Base-by-base conservation (phyloP, 371 early-diverging fungal species). In the Mortierella sp. region DNA sequence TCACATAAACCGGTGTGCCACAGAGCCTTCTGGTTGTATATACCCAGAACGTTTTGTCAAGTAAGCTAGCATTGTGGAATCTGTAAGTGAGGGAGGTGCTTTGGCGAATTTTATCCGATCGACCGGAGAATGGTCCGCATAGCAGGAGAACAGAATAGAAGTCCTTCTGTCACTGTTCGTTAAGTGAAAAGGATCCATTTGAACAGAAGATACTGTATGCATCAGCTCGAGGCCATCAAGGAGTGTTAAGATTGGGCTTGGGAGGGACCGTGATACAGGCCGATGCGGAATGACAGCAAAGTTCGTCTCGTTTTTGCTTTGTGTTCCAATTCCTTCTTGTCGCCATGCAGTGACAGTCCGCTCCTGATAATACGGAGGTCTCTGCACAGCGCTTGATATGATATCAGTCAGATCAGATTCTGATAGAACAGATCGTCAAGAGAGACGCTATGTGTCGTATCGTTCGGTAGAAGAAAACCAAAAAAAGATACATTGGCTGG, bases 361-460 rank as follows among this genome's bases (percentile, higher is more conserved):
- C 21, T n/a, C 21, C 9, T 44, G 44, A 3, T 21, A 19, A 2
- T 14, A 15, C 9, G 21, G 15, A 44, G n/a, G n/a, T 21, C 17
- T 21, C 21, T n/a, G 23, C 44, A 6, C 44, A 44, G 23, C 21
- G 19, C 44, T 44, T 9, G 15, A 44, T 8, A 19, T 44, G 23
- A 49, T 46, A 19, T 27, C 14, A 43, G 31, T 56, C 56, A 31
- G 56, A 56, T 46, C 31, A 46, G 46, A 56, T 56, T 17, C 17
- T 4, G 46, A 56, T 56, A 44, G 19, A 34, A 34, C 7, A 34
- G 37, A 34, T 1, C 1, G 14, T 7, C 11, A 34, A 11, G 37
- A 34, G 11, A 34, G 4, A 7, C 14, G 4, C 37, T 34, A 11
- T 34, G 37, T 11, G 14, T 34, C 12, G 12, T 42, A 26, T 5